These are phyloP conservation scores for Lanmaoa rubissima DNA, from an alignment of 768 basidiomycete genomes.

Conservation along the genomic window DNA sequence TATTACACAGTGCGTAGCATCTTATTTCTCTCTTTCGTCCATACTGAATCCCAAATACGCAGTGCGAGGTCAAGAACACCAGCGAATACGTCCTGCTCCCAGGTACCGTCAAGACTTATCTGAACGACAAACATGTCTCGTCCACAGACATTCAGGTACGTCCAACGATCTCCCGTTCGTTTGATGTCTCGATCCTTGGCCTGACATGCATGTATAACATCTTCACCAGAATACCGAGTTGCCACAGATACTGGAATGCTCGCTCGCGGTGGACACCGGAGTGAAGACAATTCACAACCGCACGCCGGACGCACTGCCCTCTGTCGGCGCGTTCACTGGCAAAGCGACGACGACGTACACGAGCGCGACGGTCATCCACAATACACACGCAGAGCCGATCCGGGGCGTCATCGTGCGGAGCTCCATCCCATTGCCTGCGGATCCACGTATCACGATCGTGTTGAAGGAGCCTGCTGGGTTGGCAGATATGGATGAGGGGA, in stretches of 20 bases:
- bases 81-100: conserved; percentile 26
- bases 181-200: background rate
- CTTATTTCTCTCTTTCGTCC: background rate
- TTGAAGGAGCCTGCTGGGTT: conserved; percentile 27
- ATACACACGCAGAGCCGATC: conserved; percentile 10
- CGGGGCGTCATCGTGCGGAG: conserved; percentile 24
- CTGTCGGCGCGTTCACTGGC: background rate
- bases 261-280: conserved; percentile 17
- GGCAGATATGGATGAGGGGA: conserved; percentile 20
- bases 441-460: conserved; percentile 28
- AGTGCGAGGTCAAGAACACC: conserved; percentile 29
- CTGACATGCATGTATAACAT: background rate
- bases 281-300: conserved; percentile 17
- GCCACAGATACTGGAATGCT: conserved; percentile 21
- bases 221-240: conserved; percentile 6
- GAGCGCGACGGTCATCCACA: conserved; percentile 15
- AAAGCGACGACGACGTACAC: conserved; percentile 20
- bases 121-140: conserved; percentile 31
- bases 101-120: conserved; percentile 27
- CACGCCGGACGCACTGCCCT: conserved; percentile 10
- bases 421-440: conserved; percentile 26
- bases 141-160: conserved; percentile 20
- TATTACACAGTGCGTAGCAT: conserved; percentile 19
- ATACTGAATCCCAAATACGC: background rate
- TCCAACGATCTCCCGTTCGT: background rate